These are phyloP conservation scores for Meira miltonrushii DNA, from an alignment of 1,284 basidiomycete genomes.

Conservation along the genomic window DNA sequence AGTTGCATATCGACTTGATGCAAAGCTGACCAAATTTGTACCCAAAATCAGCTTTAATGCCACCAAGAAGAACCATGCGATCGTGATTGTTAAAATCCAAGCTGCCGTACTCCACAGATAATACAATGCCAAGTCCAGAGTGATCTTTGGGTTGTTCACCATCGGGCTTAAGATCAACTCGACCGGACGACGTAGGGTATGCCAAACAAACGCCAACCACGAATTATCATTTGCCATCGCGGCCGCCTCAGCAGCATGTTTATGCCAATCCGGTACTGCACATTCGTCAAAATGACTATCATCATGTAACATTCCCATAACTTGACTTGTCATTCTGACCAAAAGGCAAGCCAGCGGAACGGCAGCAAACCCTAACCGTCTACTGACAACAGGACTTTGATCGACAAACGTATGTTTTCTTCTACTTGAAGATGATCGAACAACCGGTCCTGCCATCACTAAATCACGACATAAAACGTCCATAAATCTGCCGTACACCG, in stretches of 20 bases:
- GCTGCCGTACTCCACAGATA: conserved; percentile 24
- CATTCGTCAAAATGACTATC: conserved; percentile 53
- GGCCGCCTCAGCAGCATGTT: not conserved
- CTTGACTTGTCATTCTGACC: conserved; percentile 81
- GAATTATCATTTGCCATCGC: not conserved
- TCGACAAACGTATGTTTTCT: conserved; percentile 79
- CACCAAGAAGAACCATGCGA: conserved; percentile 41
- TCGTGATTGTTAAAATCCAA: conserved; percentile 26
- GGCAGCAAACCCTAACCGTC: conserved; percentile 86
- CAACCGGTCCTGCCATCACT: conserved; percentile 64
- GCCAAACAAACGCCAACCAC: not conserved
- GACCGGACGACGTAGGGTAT: not conserved
- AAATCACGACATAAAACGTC: conserved; percentile 94
- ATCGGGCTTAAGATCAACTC: not conserved
- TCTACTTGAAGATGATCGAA: not conserved
- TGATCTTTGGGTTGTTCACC: conserved; percentile 24
- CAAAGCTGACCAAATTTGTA: conserved; percentile 41
- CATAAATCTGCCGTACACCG: conserved; percentile 89
- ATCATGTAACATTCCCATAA: conserved; percentile 61
- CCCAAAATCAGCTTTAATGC: conserved; percentile 48
- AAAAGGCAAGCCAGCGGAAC: conserved; percentile 85
- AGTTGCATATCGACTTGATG: conserved; percentile 38
- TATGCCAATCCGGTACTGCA: conserved; percentile 21
- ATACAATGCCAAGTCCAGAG: conserved; percentile 20
- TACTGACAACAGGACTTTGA: conserved; percentile 87